phyloP scores from a whole-genome alignment of 2,329 filamentous ascomycete genomes.

The Endocalyx cinctus region DNA sequence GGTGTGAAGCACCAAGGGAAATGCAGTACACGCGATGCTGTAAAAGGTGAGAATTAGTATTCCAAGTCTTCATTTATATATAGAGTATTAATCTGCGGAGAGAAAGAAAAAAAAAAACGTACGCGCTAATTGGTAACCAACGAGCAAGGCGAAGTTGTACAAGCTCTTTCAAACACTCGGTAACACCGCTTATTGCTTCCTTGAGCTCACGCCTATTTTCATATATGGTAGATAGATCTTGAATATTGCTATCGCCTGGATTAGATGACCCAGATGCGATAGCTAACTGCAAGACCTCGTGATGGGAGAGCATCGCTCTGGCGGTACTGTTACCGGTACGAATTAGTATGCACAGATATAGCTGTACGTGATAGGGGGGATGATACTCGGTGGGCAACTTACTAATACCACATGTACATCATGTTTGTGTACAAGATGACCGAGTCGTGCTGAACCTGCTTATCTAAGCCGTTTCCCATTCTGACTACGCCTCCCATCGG shows the following conservation, averaged over 20 bases:
- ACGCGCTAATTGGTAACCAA: conserved; percentile 45
- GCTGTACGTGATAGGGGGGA: no score
- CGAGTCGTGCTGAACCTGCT: conserved; percentile 34
- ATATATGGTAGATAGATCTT: conserved; percentile 33
- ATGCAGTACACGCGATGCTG: conserved; percentile 31
- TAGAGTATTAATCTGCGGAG: conserved; percentile 1
- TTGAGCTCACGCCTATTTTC: conserved; percentile 39
- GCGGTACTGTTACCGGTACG: conserved; percentile 36
- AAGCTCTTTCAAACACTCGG: conserved; percentile 42
- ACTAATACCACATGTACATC: conserved; percentile 51
- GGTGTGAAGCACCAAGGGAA: conserved; percentile 33
- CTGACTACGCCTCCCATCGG: conserved; percentile 32
- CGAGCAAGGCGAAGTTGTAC: conserved; percentile 39
- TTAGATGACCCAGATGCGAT: conserved; percentile 32
- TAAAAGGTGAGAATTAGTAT: no score
- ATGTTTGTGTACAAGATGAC: conserved; percentile 41
- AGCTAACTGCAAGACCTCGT: conserved; percentile 41
- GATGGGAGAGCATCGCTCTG: conserved; percentile 40
- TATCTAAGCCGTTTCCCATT: conserved; percentile 18
- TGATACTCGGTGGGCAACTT: conserved; percentile 20
- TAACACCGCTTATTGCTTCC: conserved; percentile 39
- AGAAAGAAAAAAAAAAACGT: conserved; percentile 13
- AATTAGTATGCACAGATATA: no score
- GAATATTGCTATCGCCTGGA: conserved; percentile 25
- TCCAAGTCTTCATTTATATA: no score